Conservation (phyloP, 73 alveolate genomes). For the Paramecium sonneborni region DNA sequence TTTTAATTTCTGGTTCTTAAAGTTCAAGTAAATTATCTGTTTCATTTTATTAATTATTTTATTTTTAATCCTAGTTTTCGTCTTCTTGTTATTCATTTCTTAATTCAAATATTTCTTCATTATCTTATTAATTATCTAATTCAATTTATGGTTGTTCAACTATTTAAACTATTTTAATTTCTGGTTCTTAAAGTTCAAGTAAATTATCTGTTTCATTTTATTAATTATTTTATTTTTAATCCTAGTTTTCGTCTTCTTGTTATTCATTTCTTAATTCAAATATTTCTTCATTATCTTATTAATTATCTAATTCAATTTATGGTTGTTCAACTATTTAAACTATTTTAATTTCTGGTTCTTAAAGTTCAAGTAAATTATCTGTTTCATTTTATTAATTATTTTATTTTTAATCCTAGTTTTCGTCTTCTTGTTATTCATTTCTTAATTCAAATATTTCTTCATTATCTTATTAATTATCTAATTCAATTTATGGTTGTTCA, state of each 20-base stretch:
- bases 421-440: too few relatives aligned
- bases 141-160: neutral
- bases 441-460: too few relatives aligned
- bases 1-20: neutral
- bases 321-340: neutral
- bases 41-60: neutral
- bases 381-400: neutral
- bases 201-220: neutral
- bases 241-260: too few relatives aligned
- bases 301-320: neutral
- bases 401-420: too few relatives aligned
- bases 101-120: too few relatives aligned
- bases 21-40: neutral
- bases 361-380: neutral
- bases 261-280: too few relatives aligned
- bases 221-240: too few relatives aligned
- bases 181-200: neutral
- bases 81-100: too few relatives aligned
- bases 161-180: neutral
- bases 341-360: neutral
- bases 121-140: neutral
- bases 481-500: neutral
- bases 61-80: too few relatives aligned
- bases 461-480: too few relatives aligned
- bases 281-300: too few relatives aligned